These are phyloP conservation scores for Didymella lethalis DNA, from an alignment of 2,329 filamentous ascomycete species.

Conservation along the genomic window DNA sequence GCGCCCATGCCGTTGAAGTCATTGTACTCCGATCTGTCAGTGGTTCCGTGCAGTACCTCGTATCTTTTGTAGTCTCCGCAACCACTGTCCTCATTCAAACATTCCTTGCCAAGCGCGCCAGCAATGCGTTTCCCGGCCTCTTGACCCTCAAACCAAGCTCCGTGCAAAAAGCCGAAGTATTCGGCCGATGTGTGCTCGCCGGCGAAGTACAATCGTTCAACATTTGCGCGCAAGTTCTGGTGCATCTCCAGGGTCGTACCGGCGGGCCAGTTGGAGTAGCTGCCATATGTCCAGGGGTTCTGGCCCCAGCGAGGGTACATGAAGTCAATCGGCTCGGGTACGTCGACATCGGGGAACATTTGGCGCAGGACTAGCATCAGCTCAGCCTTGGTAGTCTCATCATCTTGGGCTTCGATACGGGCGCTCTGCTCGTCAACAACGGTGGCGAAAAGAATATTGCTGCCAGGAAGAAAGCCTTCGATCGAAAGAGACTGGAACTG, in stretches of 20 bases:
- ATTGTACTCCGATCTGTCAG: slow-evolving; percentile 38
- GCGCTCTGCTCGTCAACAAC: slow-evolving; percentile 66
- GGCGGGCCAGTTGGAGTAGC: slow-evolving; percentile 73
- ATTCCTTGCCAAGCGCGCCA: slow-evolving; percentile 36
- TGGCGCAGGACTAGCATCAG: slow-evolving; percentile 64
- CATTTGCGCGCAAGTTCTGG: slow-evolving; percentile 72
- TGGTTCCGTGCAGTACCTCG: slow-evolving; percentile 44
- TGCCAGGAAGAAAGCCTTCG: slow-evolving; percentile 66
- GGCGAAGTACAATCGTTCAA: slow-evolving; percentile 68
- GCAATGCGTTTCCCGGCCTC: slow-evolving; percentile 46
- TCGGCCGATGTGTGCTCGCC: slow-evolving; percentile 69
- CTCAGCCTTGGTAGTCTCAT: slow-evolving; percentile 65
- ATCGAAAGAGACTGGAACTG: slow-evolving; percentile 70
- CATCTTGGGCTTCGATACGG: slow-evolving; percentile 65
- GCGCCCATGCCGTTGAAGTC: slow-evolving; percentile 42
- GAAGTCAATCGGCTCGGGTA: slow-evolving; percentile 68
- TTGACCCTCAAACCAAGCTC: slow-evolving; percentile 48
- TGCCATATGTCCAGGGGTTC: slow-evolving; percentile 63
- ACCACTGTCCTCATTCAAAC: slow-evolving; percentile 32
- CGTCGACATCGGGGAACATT: slow-evolving; percentile 66
- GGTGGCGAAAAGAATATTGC: slow-evolving; percentile 72
- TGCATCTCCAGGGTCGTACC: slow-evolving; percentile 70
- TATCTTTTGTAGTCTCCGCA: slow-evolving; percentile 42
- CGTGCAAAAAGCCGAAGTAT: slow-evolving; percentile 72
- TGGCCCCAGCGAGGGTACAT: slow-evolving; percentile 67